Evolutionary conservation across 257 asterid species (phyloP).

Genomic region (Przewalskia tangutica): DNA sequence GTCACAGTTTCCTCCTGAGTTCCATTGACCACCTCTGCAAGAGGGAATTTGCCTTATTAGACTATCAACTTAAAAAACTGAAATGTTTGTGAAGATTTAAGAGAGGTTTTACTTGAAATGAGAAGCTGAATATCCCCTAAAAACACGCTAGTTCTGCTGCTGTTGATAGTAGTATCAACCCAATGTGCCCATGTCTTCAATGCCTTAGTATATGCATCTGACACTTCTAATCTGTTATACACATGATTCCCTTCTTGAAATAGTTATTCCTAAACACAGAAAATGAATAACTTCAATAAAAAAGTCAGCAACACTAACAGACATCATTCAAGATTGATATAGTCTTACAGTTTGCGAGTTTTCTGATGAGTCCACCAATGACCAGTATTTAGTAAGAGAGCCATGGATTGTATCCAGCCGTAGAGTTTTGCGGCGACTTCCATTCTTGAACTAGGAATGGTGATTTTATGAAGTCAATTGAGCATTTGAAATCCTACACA

Average conservation of each 20-base stretch:
- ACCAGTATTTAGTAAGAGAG: conserved; percentile 45
- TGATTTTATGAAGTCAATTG: conserved; percentile 46
- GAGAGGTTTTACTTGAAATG: conserved; percentile 41
- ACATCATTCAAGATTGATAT: background rate
- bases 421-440: conserved; percentile 43
- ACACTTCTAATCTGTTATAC: conserved; percentile 23
- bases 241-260: conserved; percentile 53
- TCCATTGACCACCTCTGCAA: conserved; percentile 19
- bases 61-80: background rate
- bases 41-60: background rate
- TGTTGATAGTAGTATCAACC: conserved; percentile 42
- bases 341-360: conserved; percentile 28
- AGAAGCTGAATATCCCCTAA: conserved; percentile 47
- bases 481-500: conserved; percentile 40
- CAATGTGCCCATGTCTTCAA: conserved; percentile 50
- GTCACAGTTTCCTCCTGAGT: conserved; percentile 39
- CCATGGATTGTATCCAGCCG: conserved; percentile 40
- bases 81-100: background rate
- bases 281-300: background rate
- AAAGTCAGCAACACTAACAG: background rate
- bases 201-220: conserved; percentile 42
- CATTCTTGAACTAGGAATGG: conserved; percentile 61
- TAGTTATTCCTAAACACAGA: conserved; percentile 4
- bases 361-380: conserved; percentile 79
- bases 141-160: conserved; percentile 30